Evolutionary conservation across 345 rosid species (phyloP).

Genomic region (Noccaea caerulescens): DNA sequence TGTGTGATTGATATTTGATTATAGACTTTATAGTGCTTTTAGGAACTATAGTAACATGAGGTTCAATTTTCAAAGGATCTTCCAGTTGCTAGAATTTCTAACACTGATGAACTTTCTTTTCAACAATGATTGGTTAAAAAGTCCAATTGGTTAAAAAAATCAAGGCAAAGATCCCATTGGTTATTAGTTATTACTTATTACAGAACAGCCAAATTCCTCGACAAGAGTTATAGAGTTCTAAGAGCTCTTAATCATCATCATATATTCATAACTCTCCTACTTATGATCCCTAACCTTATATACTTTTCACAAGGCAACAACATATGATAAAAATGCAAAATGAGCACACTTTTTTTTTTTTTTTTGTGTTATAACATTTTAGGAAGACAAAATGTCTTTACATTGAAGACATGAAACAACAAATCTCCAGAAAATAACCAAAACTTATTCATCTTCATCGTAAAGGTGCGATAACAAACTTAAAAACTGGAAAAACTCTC

Average conservation of each 20-base stretch:
- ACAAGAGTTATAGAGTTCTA: conserved; percentile 57
- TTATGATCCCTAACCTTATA: conserved; percentile 6
- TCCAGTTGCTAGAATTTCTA: conserved; percentile 54
- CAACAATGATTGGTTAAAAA: background rate
- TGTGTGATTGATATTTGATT: background rate
- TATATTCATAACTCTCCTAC: background rate
- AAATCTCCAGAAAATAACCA: conserved; percentile 37
- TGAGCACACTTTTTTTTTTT: conserved; percentile 24
- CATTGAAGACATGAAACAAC: conserved; percentile 38
- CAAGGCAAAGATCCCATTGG: background rate
- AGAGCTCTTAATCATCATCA: conserved; percentile 14
- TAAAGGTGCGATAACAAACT: conserved; percentile 25
- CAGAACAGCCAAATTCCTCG: conserved; percentile 46
- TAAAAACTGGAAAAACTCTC: conserved; percentile 32
- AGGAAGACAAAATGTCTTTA: conserved; percentile 31
- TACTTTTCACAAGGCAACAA: conserved; percentile 17
- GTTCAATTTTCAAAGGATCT: background rate
- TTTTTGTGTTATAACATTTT: conserved; percentile 26
- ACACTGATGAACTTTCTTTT: background rate
- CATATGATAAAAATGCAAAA: conserved; percentile 7
- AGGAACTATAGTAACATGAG: conserved; percentile 56
- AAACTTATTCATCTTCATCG: conserved; percentile 38
- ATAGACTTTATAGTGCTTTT: conserved; percentile 40
- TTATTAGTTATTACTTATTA: background rate
- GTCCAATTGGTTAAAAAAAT: background rate